A percentile compares a stretch with the other conserved stretches of the same genome.
These are phyloP conservation scores for Tulasnella sp. DNA, from an alignment of 768 basidiomycete species.

Conservation along the genomic window DNA sequence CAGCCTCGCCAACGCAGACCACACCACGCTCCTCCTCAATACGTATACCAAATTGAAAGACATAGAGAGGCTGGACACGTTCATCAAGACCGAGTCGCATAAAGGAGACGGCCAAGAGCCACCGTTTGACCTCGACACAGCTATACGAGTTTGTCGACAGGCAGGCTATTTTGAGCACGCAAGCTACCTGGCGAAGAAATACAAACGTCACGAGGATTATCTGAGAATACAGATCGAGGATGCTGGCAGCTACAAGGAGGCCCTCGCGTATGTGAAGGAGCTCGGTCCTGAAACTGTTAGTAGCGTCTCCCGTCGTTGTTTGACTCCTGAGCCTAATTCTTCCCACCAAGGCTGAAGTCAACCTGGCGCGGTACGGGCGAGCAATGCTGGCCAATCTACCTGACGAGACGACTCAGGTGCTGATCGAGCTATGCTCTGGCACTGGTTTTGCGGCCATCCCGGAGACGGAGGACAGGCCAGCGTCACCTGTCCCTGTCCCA, in stretches of 20 bases:
- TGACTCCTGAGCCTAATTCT: background rate
- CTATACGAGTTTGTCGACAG: slow-evolving; percentile 93
- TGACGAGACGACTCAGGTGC: slow-evolving; percentile 80
- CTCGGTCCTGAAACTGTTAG: slow-evolving; percentile 76
- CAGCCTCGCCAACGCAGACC: slow-evolving; percentile 90
- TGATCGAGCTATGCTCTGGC: slow-evolving; percentile 88
- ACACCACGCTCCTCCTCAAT: slow-evolving; percentile 93
- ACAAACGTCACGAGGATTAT: slow-evolving; percentile 88
- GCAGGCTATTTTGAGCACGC: slow-evolving; percentile 96
- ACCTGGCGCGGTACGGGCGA: slow-evolving; percentile 82
- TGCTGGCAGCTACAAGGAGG: slow-evolving; percentile 73
- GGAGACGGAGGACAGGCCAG: slow-evolving; percentile 42
- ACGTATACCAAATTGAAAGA: slow-evolving; percentile 98
- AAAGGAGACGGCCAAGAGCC: slow-evolving; percentile 55
- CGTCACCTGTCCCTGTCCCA: slow-evolving; percentile 28
- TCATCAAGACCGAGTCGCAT: slow-evolving; percentile 83
- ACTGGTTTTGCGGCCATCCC: slow-evolving; percentile 44
- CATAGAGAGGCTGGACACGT: slow-evolving; percentile 77
- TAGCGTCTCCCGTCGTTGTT: slow-evolving; percentile 30
- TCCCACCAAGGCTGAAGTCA: slow-evolving; percentile 64
- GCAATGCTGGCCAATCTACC: slow-evolving; percentile 79
- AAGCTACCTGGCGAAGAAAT: slow-evolving; percentile 86
- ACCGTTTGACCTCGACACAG: slow-evolving; percentile 95
- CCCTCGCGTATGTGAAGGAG: slow-evolving; percentile 71
- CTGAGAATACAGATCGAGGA: slow-evolving; percentile 93